Percentiles rank a stretch among this genome's conserved stretches.
phyloP scores from a whole-genome alignment of 306 rosid species.

The Quillaja saponaria region DNA sequence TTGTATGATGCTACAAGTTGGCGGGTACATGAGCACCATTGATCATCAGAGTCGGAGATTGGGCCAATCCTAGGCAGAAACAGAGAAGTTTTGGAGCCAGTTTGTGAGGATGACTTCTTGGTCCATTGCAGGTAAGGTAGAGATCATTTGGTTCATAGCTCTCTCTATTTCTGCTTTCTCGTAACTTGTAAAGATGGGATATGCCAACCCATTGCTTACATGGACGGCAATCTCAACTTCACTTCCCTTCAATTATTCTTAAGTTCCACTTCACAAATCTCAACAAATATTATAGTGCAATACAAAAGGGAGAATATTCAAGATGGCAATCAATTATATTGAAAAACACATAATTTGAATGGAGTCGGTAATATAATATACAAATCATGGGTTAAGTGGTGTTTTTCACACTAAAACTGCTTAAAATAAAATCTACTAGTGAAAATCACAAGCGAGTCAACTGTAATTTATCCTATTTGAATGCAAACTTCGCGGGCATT shows the following conservation, averaged over 20 bases:
- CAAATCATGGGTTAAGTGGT: too few species aligned
- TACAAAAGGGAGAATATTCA: not conserved
- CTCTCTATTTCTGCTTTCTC: conserved; percentile 33
- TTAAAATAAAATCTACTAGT: too few species aligned
- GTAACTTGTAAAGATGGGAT: conserved; percentile 26
- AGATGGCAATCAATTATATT: too few species aligned
- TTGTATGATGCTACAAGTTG: conserved; percentile 17
- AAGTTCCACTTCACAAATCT: conserved; percentile 22
- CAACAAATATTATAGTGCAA: conserved; percentile 28
- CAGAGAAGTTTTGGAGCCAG: conserved; percentile 39
- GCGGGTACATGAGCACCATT: conserved; percentile 45
- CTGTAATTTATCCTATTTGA: too few species aligned
- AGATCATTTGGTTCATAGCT: conserved; percentile 24
- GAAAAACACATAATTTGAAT: too few species aligned
- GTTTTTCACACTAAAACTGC: too few species aligned
- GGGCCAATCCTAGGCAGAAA: conserved; percentile 44
- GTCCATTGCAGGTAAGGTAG: conserved; percentile 24
- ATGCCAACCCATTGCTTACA: conserved; percentile 30
- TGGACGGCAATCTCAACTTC: conserved; percentile 34
- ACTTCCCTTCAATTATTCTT: conserved; percentile 30
- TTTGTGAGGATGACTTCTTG: conserved; percentile 37
- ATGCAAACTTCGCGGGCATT: too few species aligned
- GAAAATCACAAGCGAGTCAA: too few species aligned
- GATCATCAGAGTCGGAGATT: conserved; percentile 46
- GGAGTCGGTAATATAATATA: too few species aligned